phyloP scores from a whole-genome alignment of 257 asterid species.

The Ilex aquifolium region DNA sequence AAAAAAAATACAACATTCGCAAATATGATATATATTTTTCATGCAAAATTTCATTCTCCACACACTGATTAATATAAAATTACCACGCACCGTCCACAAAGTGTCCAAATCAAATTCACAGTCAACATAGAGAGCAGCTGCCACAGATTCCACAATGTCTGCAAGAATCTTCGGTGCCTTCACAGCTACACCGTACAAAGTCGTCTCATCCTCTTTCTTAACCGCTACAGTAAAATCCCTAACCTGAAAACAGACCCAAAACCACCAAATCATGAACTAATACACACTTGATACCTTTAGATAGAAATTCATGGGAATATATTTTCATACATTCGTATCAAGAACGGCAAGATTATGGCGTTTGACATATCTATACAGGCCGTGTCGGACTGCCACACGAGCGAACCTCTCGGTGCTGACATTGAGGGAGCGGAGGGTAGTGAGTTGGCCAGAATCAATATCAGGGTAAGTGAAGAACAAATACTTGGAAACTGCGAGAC shows the following conservation, averaged over 20 bases:
- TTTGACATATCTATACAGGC: not conserved
- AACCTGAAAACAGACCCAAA: slow-evolving; percentile 36
- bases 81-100: slow-evolving; percentile 29
- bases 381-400: not conserved
- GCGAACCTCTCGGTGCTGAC: not conserved
- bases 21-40: no score
- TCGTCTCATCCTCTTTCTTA: slow-evolving; percentile 37
- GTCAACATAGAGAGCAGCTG: slow-evolving; percentile 61
- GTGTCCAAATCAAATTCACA: slow-evolving; percentile 22
- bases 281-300: no score
- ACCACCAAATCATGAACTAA: not conserved
- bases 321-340: not conserved
- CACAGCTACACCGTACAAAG: slow-evolving; percentile 60
- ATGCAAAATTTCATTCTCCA: no score
- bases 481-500: not conserved
- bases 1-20: not conserved
- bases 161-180: slow-evolving; percentile 89
- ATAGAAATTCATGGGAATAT: no score
- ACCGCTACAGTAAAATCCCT: slow-evolving; percentile 51
- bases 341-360: not conserved
- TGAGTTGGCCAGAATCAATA: not conserved
- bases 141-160: slow-evolving; percentile 70
- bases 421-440: not conserved
- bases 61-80: not conserved
- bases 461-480: not conserved